Base-by-base conservation (phyloP, 2,329 filamentous ascomycete genomes). In the Verticillium tricorpus region DNA sequence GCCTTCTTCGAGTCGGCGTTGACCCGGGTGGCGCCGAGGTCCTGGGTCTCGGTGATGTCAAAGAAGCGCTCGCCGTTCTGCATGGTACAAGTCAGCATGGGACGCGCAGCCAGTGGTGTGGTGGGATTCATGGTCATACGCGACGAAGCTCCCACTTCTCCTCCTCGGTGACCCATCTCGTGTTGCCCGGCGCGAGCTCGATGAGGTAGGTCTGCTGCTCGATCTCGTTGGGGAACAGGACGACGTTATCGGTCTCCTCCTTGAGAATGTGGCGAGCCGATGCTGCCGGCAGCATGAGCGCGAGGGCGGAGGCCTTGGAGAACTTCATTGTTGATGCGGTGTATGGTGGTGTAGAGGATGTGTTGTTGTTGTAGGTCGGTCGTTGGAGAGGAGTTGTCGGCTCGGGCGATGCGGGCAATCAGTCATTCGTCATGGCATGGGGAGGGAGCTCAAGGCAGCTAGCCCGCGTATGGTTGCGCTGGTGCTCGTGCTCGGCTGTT, bases 101-200 rank as follows among this genome's bases (percentile, higher is more conserved):
- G 12, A n/a, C 31, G 2, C 14, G 17, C 2, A 22, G 40, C 9
- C 6, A 56, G 52, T 7, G 6, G 25, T 2, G 40, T 15, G 14
- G 37, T 15, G 12, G 14, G 5, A 17, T n/a, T n/a, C 34, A 14
- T 5, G 54, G 14, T 77, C 86, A 62, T 83, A 96, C 93, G 68
- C 92, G 84, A 71, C 90, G 89, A 66, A 98, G 79, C 75, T 89
- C 88, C 93, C 94, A 97, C 78, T 98, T 99, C 79, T 97, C 88
- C 39, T 97, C 91, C 70, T 98, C 94, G 0, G 92, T 96, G 35
- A 97, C 89, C 90, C 91, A 95, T 81, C 84, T 81, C 28, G 89
- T 93, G 73, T 94, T 84, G 61, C 91, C 92, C 3, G 92, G 92
- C n/a, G 86, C 84, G 31, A 95, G 82, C 79, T 98, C 93, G 66